A percentile compares a stretch with the other conserved stretches of the same genome.
phyloP scores from a whole-genome alignment of 257 asterid species.

The Pogostemon cablin region DNA sequence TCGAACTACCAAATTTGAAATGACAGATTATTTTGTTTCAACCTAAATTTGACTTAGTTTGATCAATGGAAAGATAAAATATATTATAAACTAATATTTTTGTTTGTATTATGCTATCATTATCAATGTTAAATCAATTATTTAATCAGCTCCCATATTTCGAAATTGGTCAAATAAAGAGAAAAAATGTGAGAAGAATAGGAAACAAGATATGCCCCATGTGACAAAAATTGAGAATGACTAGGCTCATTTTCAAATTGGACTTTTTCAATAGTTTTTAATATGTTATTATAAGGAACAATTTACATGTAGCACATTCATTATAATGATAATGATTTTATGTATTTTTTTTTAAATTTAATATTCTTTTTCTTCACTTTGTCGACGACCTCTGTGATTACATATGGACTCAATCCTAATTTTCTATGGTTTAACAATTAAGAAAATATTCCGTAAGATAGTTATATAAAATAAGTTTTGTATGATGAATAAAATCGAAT shows the following conservation, averaged over 20 bases:
- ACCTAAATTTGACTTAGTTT: background rate
- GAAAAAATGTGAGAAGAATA: constrained; percentile 16
- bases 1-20: background rate
- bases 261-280: background rate
- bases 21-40: background rate
- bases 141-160: background rate
- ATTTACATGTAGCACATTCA: background rate
- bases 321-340: no score
- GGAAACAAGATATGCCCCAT: constrained; percentile 35
- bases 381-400: no score
- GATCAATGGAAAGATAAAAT: constrained; percentile 7
- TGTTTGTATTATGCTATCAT: background rate
- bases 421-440: no score
- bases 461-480: no score
- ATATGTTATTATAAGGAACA: background rate
- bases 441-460: no score
- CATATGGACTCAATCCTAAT: no score
- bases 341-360: no score
- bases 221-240: constrained; percentile 15
- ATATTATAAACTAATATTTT: background rate
- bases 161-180: constrained; percentile 24
- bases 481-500: no score
- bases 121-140: background rate
- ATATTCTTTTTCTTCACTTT: no score
- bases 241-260: constrained; percentile 5